phyloP scores from a whole-genome alignment of 352 stramenopile genomes.

The Pseudoperonospora humuli region DNA sequence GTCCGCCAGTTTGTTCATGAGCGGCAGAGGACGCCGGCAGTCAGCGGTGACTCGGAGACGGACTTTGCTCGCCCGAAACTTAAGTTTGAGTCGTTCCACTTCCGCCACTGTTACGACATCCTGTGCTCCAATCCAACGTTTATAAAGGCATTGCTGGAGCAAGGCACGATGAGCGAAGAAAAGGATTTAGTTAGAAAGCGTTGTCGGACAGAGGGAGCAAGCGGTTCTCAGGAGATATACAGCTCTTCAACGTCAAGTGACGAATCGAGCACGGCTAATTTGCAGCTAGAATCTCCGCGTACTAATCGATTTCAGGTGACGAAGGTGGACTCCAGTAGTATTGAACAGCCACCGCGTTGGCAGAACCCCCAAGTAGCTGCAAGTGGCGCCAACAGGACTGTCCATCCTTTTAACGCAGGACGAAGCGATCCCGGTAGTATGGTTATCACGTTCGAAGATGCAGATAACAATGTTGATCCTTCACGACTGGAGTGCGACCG shows the following conservation, averaged over 20 bases:
- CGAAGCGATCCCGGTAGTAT: constrained; percentile 1
- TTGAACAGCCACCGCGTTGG: constrained; percentile 1
- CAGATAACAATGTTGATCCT: constrained; percentile 3
- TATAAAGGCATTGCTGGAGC: constrained; percentile 11
- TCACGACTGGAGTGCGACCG: constrained; percentile 16
- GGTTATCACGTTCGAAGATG: constrained; percentile 17
- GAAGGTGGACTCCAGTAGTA: constrained; percentile 10
- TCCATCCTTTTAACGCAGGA: background rate
- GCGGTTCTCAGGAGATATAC: constrained; percentile 8
- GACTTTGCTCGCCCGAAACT: constrained; percentile 13
- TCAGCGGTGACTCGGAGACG: constrained; percentile 10
- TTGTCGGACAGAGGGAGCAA: constrained; percentile 3
- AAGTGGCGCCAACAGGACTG: constrained; percentile 1
- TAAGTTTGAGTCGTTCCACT: constrained; percentile 30
- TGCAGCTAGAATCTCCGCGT: background rate
- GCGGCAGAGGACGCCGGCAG: constrained; percentile 8
- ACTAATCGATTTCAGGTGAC: background rate
- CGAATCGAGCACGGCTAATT: constrained; percentile 13
- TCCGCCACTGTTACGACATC: constrained; percentile 28
- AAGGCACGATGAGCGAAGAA: background rate
- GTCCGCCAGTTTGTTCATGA: constrained; percentile 19
- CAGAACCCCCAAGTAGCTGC: background rate
- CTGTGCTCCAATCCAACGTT: constrained; percentile 11
- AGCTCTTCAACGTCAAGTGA: constrained; percentile 16
- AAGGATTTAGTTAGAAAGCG: constrained; percentile 8